Conservation (phyloP, 2,329 filamentous ascomycete genomes). For the Mollisiaceae sp. region DNA sequence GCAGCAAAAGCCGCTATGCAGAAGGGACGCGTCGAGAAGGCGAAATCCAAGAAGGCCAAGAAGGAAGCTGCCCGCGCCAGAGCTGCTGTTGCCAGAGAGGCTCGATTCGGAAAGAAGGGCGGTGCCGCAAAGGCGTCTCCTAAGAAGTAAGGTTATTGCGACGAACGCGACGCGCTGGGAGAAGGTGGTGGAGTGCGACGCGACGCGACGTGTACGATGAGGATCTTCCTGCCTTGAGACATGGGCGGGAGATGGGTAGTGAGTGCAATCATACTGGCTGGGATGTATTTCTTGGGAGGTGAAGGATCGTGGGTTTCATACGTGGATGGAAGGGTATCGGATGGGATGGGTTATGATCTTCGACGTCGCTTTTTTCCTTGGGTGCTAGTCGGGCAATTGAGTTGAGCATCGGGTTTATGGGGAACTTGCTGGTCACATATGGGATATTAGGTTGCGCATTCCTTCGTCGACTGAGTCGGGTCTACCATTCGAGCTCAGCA, state of each 20-base stretch:
- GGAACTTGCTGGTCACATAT: slow-evolving; percentile 6
- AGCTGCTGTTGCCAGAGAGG: slow-evolving; percentile 25
- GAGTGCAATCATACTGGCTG: slow-evolving; percentile 4
- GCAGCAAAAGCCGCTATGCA: slow-evolving; percentile 21
- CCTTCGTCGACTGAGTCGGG: background rate
- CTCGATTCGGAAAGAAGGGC: slow-evolving; percentile 26
- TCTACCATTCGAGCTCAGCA: background rate
- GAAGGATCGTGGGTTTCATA: background rate
- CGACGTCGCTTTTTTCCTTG: slow-evolving; percentile 1
- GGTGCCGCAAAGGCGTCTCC: slow-evolving; percentile 20
- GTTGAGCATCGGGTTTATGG: background rate
- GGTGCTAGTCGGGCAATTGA: slow-evolving; percentile 3
- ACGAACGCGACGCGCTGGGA: slow-evolving; percentile 8
- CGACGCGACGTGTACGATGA: no score
- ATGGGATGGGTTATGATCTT: slow-evolving; percentile 1
- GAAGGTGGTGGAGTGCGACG: background rate
- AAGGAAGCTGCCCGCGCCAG: slow-evolving; percentile 25
- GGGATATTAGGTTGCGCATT: background rate
- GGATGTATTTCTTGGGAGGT: background rate
- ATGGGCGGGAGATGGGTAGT: background rate
- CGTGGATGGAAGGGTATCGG: background rate
- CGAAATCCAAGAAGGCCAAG: slow-evolving; percentile 26
- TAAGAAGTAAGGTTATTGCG: slow-evolving; percentile 22
- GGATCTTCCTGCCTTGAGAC: no score
- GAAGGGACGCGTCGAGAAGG: slow-evolving; percentile 27